phyloP scores from a whole-genome alignment of 345 rosid genomes.

The Melaleuca alternifolia region DNA sequence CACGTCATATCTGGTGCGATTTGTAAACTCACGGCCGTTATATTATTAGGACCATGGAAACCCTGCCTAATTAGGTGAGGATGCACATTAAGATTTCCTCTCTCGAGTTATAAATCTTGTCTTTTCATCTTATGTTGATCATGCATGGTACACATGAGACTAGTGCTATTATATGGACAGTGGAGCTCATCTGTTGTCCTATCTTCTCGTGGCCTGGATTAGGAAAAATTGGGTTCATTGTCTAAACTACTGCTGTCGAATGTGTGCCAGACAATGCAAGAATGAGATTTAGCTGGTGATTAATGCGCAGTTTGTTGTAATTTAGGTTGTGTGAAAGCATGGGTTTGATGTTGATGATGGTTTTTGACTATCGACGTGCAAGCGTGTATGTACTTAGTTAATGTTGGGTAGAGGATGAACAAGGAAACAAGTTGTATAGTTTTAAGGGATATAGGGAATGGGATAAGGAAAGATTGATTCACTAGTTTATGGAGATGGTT shows the following conservation, averaged over 20 bases:
- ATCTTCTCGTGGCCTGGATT: background rate
- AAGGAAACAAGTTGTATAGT: too few relatives aligned
- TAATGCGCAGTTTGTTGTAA: background rate
- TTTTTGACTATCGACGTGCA: too few relatives aligned
- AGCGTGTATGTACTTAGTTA: too few relatives aligned
- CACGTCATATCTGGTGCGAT: background rate
- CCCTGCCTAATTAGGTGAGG: background rate
- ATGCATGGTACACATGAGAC: background rate
- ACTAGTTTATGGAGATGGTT: too few relatives aligned
- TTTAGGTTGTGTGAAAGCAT: too few relatives aligned
- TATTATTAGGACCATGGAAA: background rate
- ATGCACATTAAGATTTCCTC: background rate
- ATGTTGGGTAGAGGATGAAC: too few relatives aligned
- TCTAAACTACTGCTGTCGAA: background rate
- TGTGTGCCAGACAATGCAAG: background rate
- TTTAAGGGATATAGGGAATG: too few relatives aligned
- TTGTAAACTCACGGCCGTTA: background rate
- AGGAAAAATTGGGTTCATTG: background rate
- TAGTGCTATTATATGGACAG: background rate
- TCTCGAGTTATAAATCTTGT: background rate
- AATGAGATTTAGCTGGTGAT: background rate
- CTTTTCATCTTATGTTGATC: background rate
- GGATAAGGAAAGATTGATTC: too few relatives aligned
- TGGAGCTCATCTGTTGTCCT: background rate
- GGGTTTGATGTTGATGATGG: too few relatives aligned